phyloP scores from a whole-genome alignment of 169 alveolate species.

The Toxoplasma gondii region DNA sequence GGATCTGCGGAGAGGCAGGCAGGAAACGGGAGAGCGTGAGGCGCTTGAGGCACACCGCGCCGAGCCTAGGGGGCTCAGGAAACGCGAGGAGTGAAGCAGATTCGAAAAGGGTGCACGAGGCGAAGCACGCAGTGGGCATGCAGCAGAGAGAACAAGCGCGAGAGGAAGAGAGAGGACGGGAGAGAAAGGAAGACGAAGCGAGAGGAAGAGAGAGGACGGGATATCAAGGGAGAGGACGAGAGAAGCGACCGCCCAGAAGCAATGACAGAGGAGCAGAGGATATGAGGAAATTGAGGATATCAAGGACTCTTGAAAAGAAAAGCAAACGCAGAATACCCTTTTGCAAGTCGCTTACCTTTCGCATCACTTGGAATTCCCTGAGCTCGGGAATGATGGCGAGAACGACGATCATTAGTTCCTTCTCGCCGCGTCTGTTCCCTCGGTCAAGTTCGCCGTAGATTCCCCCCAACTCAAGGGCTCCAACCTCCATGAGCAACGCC shows the following conservation, averaged over 20 bases:
- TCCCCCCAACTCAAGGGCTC: background rate
- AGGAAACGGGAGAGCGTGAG: background rate
- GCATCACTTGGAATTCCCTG: conserved; percentile 25
- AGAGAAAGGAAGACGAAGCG: background rate
- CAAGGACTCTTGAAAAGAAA: too few species aligned
- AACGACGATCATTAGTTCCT: background rate
- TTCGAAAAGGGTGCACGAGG: too few species aligned
- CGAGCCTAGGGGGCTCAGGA: too few species aligned
- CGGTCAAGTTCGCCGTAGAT: background rate
- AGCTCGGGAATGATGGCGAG: conserved; percentile 18
- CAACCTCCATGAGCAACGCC: background rate
- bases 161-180: background rate
- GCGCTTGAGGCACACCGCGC: background rate
- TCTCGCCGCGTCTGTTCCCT: background rate
- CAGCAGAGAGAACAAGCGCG: too few species aligned
- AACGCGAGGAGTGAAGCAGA: too few species aligned
- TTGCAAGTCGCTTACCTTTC: conserved; percentile 1
- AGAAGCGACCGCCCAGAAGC: too few species aligned
- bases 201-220: too few species aligned
- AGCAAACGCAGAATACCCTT: too few species aligned
- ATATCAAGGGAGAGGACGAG: too few species aligned
- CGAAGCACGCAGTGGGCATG: too few species aligned
- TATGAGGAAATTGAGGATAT: too few species aligned
- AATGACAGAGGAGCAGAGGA: too few species aligned
- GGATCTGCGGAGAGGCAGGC: conserved; percentile 36